Evolutionary conservation across 192 early-diverging fungal species (phyloP).

Genomic region (Backusella parvicylindrica): DNA sequence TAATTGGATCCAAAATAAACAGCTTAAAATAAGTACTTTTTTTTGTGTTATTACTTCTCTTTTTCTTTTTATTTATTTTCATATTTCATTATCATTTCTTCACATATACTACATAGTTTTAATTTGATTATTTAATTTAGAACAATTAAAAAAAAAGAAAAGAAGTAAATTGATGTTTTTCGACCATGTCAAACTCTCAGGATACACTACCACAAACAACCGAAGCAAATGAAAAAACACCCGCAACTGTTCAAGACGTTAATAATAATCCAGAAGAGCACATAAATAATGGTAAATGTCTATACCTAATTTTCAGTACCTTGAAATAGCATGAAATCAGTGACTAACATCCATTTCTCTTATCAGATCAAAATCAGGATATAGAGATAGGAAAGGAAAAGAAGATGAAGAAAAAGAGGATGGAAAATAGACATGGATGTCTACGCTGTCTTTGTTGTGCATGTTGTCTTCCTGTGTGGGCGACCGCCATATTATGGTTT

Average conservation of each 20-base stretch:
- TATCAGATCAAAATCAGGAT: not conserved
- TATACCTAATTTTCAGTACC: not conserved
- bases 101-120: too few relatives aligned
- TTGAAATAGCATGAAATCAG: too few relatives aligned
- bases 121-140: too few relatives aligned
- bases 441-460: conserved; percentile 28
- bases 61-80: not conserved
- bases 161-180: not conserved
- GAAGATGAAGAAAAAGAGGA: conserved; percentile 2
- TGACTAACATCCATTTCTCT: too few relatives aligned
- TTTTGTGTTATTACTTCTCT: not conserved
- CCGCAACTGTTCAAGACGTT: not conserved
- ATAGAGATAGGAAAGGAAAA: not conserved
- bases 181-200: not conserved
- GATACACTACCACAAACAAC: not conserved
- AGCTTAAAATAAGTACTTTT: not conserved
- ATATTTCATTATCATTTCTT: not conserved
- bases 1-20: not conserved
- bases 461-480: conserved; percentile 34
- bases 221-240: not conserved
- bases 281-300: not conserved
- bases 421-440: conserved; percentile 22
- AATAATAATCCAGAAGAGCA: not conserved
- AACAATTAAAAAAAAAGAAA: too few relatives aligned
- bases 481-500: conserved; percentile 20